Evolutionary conservation across 257 asterid genomes (phyloP).

Genomic region (Salvia hispanica): DNA sequence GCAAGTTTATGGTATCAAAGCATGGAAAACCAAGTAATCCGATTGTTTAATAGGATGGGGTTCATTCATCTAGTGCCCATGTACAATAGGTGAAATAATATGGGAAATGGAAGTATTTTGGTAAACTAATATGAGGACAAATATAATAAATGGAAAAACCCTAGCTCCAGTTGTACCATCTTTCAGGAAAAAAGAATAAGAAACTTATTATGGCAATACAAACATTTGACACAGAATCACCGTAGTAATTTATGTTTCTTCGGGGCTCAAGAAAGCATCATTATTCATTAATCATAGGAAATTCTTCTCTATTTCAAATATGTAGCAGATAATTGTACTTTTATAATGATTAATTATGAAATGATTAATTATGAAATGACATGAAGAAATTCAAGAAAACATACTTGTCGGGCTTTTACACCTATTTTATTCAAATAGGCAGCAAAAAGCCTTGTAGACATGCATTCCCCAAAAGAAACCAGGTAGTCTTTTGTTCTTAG

Average conservation of each 20-base stretch:
- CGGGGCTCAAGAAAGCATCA: background rate
- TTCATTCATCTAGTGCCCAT: slow-evolving; percentile 7
- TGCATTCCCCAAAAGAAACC: slow-evolving; percentile 93
- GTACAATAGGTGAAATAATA: background rate
- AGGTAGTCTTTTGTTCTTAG: slow-evolving; percentile 73
- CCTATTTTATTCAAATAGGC: slow-evolving; percentile 75
- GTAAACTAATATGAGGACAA: background rate
- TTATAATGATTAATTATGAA: slow-evolving; percentile 8
- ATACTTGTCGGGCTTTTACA: slow-evolving; percentile 79
- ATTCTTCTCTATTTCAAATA: slow-evolving; percentile 9
- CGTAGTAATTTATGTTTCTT: background rate
- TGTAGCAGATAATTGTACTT: background rate
- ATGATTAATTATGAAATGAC: slow-evolving; percentile 1
- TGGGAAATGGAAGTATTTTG: background rate
- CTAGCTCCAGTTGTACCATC: background rate
- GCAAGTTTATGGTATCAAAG: background rate
- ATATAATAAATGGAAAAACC: background rate
- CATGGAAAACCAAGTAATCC: slow-evolving; percentile 6
- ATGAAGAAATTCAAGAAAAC: slow-evolving; percentile 22
- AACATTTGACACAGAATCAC: background rate
- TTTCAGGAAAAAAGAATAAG: background rate
- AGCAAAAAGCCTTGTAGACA: slow-evolving; percentile 89
- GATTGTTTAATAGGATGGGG: background rate
- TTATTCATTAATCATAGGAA: background rate
- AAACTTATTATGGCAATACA: background rate